These are phyloP conservation scores for Citrus medica DNA, from an alignment of 345 rosid genomes.

Conservation along the genomic window DNA sequence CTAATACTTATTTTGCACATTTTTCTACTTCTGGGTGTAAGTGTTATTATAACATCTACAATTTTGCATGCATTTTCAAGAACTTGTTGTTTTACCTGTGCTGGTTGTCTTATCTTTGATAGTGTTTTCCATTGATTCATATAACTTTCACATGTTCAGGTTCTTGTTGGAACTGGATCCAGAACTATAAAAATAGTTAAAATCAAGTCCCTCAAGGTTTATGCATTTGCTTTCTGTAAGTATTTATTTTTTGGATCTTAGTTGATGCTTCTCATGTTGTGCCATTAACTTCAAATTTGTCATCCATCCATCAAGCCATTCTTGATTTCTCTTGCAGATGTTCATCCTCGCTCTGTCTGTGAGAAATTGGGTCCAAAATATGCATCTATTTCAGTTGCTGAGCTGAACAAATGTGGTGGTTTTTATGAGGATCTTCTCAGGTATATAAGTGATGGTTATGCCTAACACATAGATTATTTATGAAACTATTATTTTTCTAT, in stretches of 20 bases:
- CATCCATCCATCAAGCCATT: slow-evolving; percentile 7
- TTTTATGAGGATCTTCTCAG: slow-evolving; percentile 91
- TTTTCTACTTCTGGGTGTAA: neutral
- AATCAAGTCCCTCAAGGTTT: slow-evolving; percentile 75
- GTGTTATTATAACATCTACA: neutral
- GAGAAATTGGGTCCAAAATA: slow-evolving; percentile 79
- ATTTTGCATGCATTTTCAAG: neutral
- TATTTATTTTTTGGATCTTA: slow-evolving; percentile 22
- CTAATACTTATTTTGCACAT: neutral
- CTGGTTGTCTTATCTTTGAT: neutral
- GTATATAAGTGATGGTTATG: slow-evolving; percentile 26
- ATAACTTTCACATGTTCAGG: slow-evolving; percentile 37
- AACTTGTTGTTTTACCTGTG: neutral
- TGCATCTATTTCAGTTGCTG: slow-evolving; percentile 51
- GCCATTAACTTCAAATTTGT: neutral
- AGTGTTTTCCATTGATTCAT: neutral
- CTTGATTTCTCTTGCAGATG: slow-evolving; percentile 40
- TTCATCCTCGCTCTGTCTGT: slow-evolving; percentile 76
- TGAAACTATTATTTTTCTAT: neutral
- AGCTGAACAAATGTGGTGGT: slow-evolving; percentile 46
- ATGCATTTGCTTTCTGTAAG: slow-evolving; percentile 97
- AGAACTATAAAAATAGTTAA: slow-evolving; percentile 77
- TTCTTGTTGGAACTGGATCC: slow-evolving; percentile 96
- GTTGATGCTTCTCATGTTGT: neutral
- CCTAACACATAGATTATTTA: neutral